These are phyloP conservation scores for Babesia sp. DNA, from an alignment of 169 alveolate species.

Conservation along the genomic window DNA sequence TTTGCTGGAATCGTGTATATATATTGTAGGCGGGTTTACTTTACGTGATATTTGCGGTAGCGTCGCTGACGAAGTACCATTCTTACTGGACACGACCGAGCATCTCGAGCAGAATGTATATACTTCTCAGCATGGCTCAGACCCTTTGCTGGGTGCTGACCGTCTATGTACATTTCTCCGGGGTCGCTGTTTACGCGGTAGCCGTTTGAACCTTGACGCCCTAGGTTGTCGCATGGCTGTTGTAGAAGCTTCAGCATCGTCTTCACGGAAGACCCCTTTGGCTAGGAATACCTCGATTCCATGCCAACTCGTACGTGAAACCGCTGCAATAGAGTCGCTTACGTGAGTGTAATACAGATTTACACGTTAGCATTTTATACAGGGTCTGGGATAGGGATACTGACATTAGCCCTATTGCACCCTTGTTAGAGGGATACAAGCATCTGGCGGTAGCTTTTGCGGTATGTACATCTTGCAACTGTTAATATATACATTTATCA, in stretches of 20 bases:
- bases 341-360: conserved; percentile 37
- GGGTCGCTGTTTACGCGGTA: conserved; percentile 62
- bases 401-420: conserved; percentile 47
- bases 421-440: conserved; percentile 39
- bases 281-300: background rate
- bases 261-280: background rate
- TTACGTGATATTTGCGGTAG: conserved; percentile 44
- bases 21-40: conserved; percentile 12
- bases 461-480: conserved; percentile 4
- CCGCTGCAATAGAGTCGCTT: conserved; percentile 4
- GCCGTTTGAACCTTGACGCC: conserved; percentile 23
- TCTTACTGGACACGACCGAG: conserved; percentile 34
- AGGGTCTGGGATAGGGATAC: conserved; percentile 59
- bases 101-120: conserved; percentile 30
- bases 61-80: conserved; percentile 16
- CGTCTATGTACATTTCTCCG: conserved; percentile 49
- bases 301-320: background rate
- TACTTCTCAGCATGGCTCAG: conserved; percentile 32
- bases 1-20: background rate
- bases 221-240: conserved; percentile 36
- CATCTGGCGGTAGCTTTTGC: conserved; percentile 30
- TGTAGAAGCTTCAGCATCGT: background rate
- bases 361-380: background rate
- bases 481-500: background rate
- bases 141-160: conserved; percentile 40